Evolutionary conservation across 257 asterid genomes (phyloP), one percentile per base, ranked within the genome.

Genomic region (Euphrasia confusa): DNA sequence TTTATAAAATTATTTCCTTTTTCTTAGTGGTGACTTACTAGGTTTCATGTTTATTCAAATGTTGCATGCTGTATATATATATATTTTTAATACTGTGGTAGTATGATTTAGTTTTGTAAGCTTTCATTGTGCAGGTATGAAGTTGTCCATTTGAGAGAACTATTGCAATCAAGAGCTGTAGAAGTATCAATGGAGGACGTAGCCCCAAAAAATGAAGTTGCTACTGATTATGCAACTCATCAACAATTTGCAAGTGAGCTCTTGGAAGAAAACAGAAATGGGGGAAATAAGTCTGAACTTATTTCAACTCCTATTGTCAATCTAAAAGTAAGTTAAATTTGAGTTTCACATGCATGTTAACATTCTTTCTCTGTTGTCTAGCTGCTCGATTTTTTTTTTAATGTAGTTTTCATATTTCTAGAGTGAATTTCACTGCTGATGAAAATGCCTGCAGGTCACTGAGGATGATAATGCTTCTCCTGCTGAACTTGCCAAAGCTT

Each of bases 401-500:
- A 21, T 21, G 24, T 21, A 21, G 61, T 60, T 30, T 42, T 45
- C 30, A 44, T 26, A 12, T 2, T 71, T 35, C 21, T 5, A 64
- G 66, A 60, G 44, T 68, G 74, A 61, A 32, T 33, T 70, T 61
- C 53, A 54, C 75, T 71, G 54, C 71, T 68, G 58, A 40, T 70
- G n/a, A 39, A 62, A 72, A 63, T 58, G 15, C 55, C 52, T 77
- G 59, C 84, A 89, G 96, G 84, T 79, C 66, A 68, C 61, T 56
- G 91, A 78, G 50, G 84, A 83, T 40, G 85, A 78, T 68, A 72
- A 83, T 68, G 94, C 87, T 56, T 65, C 97, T 73, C 96, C 99
- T 33, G 84, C 96, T 58, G 96, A 89, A 75, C 81, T 93, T 70
- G 99, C 99, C 27, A 89, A 83, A 78, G 87, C 97, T 59, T 93